Conservation (phyloP, 768 basidiomycete genomes). For the Suillus alpinus region DNA sequence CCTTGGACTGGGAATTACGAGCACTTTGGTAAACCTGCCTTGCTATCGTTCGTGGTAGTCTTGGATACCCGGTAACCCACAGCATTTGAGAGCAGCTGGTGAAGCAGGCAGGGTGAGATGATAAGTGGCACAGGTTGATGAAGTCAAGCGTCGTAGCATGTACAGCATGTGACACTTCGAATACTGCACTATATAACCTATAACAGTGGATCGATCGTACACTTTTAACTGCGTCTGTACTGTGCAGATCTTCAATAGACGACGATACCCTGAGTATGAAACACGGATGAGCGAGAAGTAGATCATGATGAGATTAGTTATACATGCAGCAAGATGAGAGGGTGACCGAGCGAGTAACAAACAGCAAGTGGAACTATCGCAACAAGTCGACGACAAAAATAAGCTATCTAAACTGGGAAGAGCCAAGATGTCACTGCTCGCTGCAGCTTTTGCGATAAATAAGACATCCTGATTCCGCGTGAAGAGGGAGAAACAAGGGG, state of each 20-base stretch:
- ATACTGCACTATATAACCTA: not conserved
- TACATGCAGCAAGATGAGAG: constrained; percentile 15
- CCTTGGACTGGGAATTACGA: not conserved
- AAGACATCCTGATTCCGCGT: constrained; percentile 17
- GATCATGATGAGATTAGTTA: constrained; percentile 11
- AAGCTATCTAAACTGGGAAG: constrained; percentile 10
- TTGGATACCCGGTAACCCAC: not conserved
- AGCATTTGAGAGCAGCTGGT: not conserved
- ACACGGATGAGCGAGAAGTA: not conserved
- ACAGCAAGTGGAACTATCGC: constrained; percentile 10
- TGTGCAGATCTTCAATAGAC: not conserved
- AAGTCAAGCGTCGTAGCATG: not conserved
- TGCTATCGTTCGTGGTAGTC: not conserved
- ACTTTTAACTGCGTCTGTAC: not conserved
- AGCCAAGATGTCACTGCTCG: constrained; percentile 12
- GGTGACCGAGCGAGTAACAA: constrained; percentile 4
- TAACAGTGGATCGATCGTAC: not conserved
- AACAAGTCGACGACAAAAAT: constrained; percentile 11
- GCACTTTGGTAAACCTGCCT: not conserved
- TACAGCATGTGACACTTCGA: not conserved
- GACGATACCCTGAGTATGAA: not conserved
- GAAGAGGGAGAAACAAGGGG: constrained; percentile 4
- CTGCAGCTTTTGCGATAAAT: constrained; percentile 31
- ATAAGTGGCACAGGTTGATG: not conserved
- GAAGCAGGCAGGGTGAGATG: not conserved